These are phyloP conservation scores for Beauveria varroae DNA, from an alignment of 2,329 filamentous ascomycete species.

Conservation along the genomic window DNA sequence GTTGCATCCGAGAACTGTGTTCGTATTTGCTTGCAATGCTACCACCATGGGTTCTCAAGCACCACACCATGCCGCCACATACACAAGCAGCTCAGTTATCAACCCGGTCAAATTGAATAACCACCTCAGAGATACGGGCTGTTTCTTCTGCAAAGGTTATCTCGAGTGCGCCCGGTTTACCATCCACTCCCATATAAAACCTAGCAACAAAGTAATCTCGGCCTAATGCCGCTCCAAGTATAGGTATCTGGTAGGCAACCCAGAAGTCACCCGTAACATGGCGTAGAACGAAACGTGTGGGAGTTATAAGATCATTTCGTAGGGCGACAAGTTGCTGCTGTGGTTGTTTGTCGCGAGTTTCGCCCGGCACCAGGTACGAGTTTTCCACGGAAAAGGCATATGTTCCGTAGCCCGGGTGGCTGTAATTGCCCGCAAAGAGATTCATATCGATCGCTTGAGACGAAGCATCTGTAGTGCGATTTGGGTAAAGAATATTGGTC, in stretches of 20 bases:
- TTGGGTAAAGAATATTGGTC: not conserved
- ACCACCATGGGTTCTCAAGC: not conserved
- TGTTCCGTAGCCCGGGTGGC: conserved; percentile 28
- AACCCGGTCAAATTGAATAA: not conserved
- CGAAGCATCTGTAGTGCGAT: conserved; percentile 9
- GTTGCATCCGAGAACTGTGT: not conserved
- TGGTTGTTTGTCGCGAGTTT: too few relatives aligned
- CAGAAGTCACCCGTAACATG: not conserved
- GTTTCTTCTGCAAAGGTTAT: not conserved
- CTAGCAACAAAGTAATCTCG: not conserved
- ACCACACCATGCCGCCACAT: not conserved
- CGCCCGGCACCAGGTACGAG: too few relatives aligned
- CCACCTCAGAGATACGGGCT: not conserved
- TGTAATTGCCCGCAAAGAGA: conserved; percentile 28
- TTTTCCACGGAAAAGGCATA: not conserved
- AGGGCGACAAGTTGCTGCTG: not conserved
- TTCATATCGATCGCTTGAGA: conserved; percentile 27
- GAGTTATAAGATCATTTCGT: not conserved
- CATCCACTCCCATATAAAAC: not conserved
- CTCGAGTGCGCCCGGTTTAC: not conserved
- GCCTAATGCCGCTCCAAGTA: not conserved
- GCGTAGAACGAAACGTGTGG: not conserved
- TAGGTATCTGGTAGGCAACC: not conserved
- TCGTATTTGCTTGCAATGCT: not conserved
- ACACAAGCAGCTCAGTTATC: not conserved